These are phyloP conservation scores for Scutellaria barbata DNA, from an alignment of 257 asterid genomes.

Conservation along the genomic window DNA sequence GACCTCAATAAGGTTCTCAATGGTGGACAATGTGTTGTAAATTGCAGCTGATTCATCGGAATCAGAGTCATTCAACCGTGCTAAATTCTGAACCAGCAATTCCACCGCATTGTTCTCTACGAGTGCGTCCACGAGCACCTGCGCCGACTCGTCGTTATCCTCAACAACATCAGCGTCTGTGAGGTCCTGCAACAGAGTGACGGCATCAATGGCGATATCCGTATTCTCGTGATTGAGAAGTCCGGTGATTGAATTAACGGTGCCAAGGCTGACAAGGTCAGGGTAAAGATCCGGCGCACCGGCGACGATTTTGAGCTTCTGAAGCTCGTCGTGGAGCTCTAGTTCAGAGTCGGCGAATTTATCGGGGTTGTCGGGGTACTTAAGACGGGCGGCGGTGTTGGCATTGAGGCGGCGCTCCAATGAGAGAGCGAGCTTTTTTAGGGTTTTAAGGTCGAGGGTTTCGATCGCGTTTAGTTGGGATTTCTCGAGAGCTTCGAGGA, in stretches of 20 bases:
- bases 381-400: constrained; percentile 92
- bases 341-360: constrained; percentile 94
- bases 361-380: constrained; percentile 94
- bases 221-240: constrained; percentile 84
- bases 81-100: constrained; percentile 74
- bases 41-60: constrained; percentile 88
- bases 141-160: constrained; percentile 85
- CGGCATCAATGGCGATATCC: constrained; percentile 83
- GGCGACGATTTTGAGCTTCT: constrained; percentile 86
- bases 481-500: constrained; percentile 90
- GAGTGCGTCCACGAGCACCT: constrained; percentile 76
- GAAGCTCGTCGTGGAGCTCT: constrained; percentile 94
- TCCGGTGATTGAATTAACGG: constrained; percentile 73
- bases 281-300: constrained; percentile 97
- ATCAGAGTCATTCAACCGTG: constrained; percentile 74
- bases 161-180: constrained; percentile 93
- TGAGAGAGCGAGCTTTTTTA: constrained; percentile 73
- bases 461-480: constrained; percentile 72
- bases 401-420: constrained; percentile 94
- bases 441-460: constrained; percentile 88
- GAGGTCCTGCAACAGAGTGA: constrained; percentile 82
- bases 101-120: constrained; percentile 87
- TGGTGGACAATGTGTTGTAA: constrained; percentile 67
- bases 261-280: constrained; percentile 79
- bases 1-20: constrained; percentile 90